Base-by-base conservation (phyloP, 2,329 filamentous ascomycete genomes). In the Neofusicoccum sp. region DNA sequence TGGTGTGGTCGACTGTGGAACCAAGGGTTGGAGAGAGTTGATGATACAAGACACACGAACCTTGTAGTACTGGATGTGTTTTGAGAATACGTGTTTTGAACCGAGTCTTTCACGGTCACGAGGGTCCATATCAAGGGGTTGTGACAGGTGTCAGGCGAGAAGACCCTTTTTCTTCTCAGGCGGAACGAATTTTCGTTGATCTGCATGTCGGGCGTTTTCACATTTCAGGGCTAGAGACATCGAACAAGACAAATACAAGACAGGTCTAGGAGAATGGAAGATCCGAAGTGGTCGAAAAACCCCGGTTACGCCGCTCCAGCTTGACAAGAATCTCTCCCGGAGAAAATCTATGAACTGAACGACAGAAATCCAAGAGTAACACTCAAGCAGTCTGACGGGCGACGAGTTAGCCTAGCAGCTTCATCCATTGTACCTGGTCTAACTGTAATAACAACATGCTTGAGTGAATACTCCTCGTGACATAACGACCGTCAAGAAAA, bases 401-500 rank as follows among this genome's bases (percentile, higher is more conserved):
- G n/a, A 50, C 44, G 54, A 43, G 54, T 45, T 45, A 44, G 54
- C 54, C 34, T 36, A 43, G 54, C 54, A 58, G 54, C 54, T 58
- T 58, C 54, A 58, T 58, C 54, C 54, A 58, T 58, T 58, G 54
- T 45, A 58, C 54, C 54, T 58, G 54, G 54, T 58, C 54, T 58
- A 58, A 58, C 54, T 58, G 54, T 58, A 45, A 58, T 58, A 45
- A 58, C 54, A 45, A 58, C 39, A 58, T 58, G 54, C 54, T 58
- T 45, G 54, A 50, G 59, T 54, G 47, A 22, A 12, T 62, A 45
- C 47, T 62, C 41, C 59, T 45, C 47, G 39, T 62, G 47, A 52
- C 48, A 52, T 62, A 62, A 62, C 59, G 59, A 62, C 49, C 59
- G 59, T 62, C 45, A 60, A 49, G 56, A 49, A 62, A 54, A 56